phyloP scores from a whole-genome alignment of 2,329 filamentous ascomycete genomes.

The Arthrobotrys sphaeroides region DNA sequence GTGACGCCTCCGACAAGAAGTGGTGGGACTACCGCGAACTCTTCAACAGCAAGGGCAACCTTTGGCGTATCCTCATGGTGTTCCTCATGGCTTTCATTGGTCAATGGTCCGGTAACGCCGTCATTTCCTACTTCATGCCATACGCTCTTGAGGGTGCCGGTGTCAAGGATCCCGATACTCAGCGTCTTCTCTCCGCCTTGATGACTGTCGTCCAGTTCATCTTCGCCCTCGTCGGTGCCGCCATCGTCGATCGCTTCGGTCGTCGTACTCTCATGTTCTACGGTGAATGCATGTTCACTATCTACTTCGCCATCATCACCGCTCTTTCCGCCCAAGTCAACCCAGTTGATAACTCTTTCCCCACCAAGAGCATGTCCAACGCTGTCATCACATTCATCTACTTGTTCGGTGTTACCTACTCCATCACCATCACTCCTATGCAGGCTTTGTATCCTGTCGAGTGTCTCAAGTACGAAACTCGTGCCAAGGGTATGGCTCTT shows the following conservation, averaged over 20 bases:
- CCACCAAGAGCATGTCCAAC: conserved; percentile 56
- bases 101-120: conserved; percentile 68
- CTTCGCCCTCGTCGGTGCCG: conserved; percentile 60
- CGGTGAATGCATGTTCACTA: conserved; percentile 63
- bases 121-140: conserved; percentile 68
- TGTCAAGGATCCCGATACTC: conserved; percentile 63
- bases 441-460: conserved; percentile 64
- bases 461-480: conserved; percentile 64
- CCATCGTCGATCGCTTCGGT: conserved; percentile 58
- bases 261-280: conserved; percentile 63
- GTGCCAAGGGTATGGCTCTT: conserved; percentile 63
- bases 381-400: conserved; percentile 60
- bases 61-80: conserved; percentile 66
- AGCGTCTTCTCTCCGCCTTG: conserved; percentile 67
- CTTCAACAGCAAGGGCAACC: conserved; percentile 67
- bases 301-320: conserved; percentile 62
- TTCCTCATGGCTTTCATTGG: conserved; percentile 68
- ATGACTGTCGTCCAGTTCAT: conserved; percentile 59
- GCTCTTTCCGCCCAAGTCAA: conserved; percentile 60
- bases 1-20: conserved; percentile 64
- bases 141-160: conserved; percentile 66
- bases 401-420: conserved; percentile 60
- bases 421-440: conserved; percentile 63
- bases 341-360: conserved; percentile 65
- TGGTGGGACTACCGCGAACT: conserved; percentile 67